A percentile compares a stretch with the other conserved stretches of the same genome.
phyloP scores from a whole-genome alignment of 73 alveolate species.

The Tetrahymena borealis region DNA sequence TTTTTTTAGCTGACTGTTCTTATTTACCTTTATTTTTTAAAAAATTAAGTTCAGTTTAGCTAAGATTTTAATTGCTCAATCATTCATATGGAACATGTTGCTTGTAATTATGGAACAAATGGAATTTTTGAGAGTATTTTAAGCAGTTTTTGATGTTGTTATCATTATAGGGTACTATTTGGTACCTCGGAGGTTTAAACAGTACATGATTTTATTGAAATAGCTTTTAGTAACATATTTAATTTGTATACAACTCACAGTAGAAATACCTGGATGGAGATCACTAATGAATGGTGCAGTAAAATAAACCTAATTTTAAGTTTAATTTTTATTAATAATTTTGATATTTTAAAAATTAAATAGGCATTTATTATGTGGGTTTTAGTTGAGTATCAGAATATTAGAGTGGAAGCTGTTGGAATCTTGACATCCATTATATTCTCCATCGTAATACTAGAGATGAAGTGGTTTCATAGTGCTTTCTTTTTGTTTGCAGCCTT shows the following conservation, averaged over 20 bases:
- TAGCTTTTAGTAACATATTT: background rate
- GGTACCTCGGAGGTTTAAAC: background rate
- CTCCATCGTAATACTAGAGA: background rate
- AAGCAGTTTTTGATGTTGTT: background rate
- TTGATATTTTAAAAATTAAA: background rate
- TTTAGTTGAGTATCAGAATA: background rate
- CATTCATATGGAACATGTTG: background rate
- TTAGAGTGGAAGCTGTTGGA: background rate
- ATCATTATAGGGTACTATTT: background rate
- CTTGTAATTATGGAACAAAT: background rate
- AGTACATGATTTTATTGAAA: background rate
- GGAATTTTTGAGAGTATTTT: background rate
- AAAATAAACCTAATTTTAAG: background rate
- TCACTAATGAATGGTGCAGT: background rate
- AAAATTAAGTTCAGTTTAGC: background rate
- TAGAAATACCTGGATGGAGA: background rate
- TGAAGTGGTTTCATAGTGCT: background rate
- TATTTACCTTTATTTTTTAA: background rate
- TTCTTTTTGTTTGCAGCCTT: background rate
- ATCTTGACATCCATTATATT: background rate
- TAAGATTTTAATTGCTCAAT: background rate
- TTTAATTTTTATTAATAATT: background rate
- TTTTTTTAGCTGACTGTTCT: background rate
- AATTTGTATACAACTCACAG: background rate
- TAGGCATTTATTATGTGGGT: background rate